phyloP scores from a whole-genome alignment of 2,329 filamentous ascomycete species.

The Thelonectria olida region DNA sequence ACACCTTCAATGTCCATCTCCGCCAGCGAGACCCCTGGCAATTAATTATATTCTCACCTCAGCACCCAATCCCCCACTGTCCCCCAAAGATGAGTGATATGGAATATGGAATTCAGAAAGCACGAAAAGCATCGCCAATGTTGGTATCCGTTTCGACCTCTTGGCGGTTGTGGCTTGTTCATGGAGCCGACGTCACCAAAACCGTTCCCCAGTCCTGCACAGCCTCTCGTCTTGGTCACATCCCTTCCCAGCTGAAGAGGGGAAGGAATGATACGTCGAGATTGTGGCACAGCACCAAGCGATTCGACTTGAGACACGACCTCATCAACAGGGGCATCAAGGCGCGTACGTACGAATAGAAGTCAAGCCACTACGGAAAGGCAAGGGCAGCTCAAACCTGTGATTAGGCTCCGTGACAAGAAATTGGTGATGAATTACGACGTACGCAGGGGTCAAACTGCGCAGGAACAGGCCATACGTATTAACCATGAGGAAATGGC shows the following conservation, averaged over 20 bases:
- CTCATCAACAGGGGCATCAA: neutral
- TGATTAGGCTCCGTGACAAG: neutral
- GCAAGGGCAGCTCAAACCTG: constrained; percentile 8
- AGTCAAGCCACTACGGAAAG: constrained; percentile 10
- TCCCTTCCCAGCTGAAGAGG: constrained; percentile 15
- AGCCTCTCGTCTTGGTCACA: constrained; percentile 12
- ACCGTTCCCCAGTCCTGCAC: constrained; percentile 24
- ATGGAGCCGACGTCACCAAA: constrained; percentile 33
- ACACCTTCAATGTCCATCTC: constrained; percentile 6
- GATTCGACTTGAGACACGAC: constrained; percentile 18
- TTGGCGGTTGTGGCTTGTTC: constrained; percentile 35
- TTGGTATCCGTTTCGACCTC: constrained; percentile 23
- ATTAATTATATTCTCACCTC: constrained; percentile 4
- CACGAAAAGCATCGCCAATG: constrained; percentile 4
- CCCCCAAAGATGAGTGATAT: constrained; percentile 4
- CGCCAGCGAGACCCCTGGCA: constrained; percentile 11
- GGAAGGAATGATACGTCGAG: constrained; percentile 24
- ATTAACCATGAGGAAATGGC: constrained; percentile 3
- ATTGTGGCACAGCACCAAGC: constrained; percentile 35
- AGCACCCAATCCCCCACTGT: constrained; percentile 18
- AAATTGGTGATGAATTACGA: constrained; percentile 18
- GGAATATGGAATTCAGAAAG: too few species aligned
- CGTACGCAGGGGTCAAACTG: neutral
- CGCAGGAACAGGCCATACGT: constrained; percentile 15
- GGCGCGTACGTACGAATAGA: neutral